Percentiles rank a stretch among this genome's conserved stretches.
Evolutionary conservation across 306 rosid species (phyloP).

Genomic region (Erythrophleum fordii): DNA sequence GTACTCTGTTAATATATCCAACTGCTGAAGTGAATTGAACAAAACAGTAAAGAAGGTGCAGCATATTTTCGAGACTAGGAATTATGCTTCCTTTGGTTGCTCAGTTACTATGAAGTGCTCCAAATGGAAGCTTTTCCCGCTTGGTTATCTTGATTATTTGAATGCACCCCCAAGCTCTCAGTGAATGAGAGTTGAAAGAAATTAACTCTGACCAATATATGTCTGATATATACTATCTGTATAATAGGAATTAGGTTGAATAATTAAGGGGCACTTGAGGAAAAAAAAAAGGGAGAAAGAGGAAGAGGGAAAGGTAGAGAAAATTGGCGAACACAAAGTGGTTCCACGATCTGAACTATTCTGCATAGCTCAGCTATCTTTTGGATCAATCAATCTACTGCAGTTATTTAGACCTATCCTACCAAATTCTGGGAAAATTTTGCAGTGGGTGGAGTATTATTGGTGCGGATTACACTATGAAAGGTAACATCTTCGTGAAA

Average conservation of each 20-base stretch:
- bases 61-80: neutral
- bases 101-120: neutral
- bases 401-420: neutral
- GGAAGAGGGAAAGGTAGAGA: neutral
- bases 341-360: neutral
- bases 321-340: neutral
- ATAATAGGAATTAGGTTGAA: neutral
- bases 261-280: neutral
- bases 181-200: neutral
- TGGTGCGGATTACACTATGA: neutral
- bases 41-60: neutral
- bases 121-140: neutral
- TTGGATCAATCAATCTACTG: neutral
- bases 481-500: neutral
- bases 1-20: neutral
- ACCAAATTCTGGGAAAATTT: neutral
- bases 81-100: neutral
- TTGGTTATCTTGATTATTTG: neutral
- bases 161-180: neutral
- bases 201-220: neutral
- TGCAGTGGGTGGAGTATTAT: neutral
- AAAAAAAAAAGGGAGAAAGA: neutral
- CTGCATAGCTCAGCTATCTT: neutral
- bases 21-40: neutral
- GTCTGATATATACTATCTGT: neutral